Conservation (phyloP, 106 monocot species). For the Agapanthus africanus region DNA sequence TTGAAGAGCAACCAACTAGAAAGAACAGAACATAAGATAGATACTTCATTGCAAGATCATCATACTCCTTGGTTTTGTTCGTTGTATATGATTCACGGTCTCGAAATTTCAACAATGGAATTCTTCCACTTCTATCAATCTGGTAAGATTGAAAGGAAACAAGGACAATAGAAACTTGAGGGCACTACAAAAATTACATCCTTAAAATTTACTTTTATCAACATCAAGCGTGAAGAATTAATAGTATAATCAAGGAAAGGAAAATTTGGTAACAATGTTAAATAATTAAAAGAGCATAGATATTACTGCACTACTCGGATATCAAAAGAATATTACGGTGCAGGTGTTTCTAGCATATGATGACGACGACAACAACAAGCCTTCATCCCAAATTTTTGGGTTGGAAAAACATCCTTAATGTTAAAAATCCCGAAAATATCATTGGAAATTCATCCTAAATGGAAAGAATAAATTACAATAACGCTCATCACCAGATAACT, state of each 20-base stretch:
- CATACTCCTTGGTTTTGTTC: constrained; percentile 97
- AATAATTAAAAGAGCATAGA: neutral
- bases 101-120: constrained; percentile 76
- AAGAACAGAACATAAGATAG: constrained; percentile 84
- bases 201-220: neutral
- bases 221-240: neutral
- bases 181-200: neutral
- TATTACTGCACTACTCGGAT: too few species aligned
- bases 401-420: too few species aligned
- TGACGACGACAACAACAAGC: too few species aligned
- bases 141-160: constrained; percentile 15
- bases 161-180: too few species aligned
- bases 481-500: constrained; percentile 5
- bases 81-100: constrained; percentile 83
- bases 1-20: constrained; percentile 63
- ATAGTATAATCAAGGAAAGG: neutral
- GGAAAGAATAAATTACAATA: neutral
- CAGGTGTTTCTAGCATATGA: neutral
- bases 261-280: neutral
- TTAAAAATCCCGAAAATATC: too few species aligned
- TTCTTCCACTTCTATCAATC: constrained; percentile 87
- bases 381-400: too few species aligned
- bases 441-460: neutral
- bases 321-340: neutral
- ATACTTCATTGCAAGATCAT: constrained; percentile 97